Evolutionary conservation across 495 filamentous ascomycete genomes (phyloP), one percentile per base, ranked within the genome.

Genomic region (Zalerion maritima): DNA sequence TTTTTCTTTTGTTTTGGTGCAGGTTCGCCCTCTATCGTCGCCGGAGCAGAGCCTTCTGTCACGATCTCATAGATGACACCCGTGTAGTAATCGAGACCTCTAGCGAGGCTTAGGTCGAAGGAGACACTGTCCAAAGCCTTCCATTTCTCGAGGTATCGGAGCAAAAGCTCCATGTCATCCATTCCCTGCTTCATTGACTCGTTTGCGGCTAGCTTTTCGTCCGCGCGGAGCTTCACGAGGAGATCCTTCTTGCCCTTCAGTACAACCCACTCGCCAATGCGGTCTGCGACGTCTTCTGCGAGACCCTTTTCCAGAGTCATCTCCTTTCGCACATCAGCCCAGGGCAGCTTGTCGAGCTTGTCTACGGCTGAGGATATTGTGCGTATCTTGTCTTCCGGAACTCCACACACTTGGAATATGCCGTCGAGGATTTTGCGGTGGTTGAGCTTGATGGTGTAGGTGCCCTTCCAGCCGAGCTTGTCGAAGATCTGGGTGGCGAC

Each of bases 261-360:
- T 31, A 72, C 62, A 13, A 82, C 82, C 45, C 80, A 92, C 40
- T 71, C 70, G 40, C 83, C 83, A 40, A 96, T 91, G 44, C 73
- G 74, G 43, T 94, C 84, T 16, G 87, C 85, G 16, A 82, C 66
- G 10, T 64, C 72, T 7, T 54, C 55, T 15, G 69, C 68, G 1
- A 96, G 64, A 0, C 84, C 83, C 57, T 96, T 96, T 32, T 92
- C 81, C 27, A 85, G 79, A 3, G 79, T 74, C 86, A 94, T 94
- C 45, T 93, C 85, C 45, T 79, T 80, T 33, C 73, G 70, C 30
- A 94, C 86, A 36, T 94, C 86, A 9, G 70, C 73, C 82, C 85
- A 94, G 0, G 82, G 75, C 45, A 76, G 58, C 60, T 96, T 96
- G 53, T 96, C 87, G 26, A 96, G 59, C 63, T 96, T 96, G 58